phyloP scores from a whole-genome alignment of 192 early-diverging fungal species.

The Coemansia sp. region DNA sequence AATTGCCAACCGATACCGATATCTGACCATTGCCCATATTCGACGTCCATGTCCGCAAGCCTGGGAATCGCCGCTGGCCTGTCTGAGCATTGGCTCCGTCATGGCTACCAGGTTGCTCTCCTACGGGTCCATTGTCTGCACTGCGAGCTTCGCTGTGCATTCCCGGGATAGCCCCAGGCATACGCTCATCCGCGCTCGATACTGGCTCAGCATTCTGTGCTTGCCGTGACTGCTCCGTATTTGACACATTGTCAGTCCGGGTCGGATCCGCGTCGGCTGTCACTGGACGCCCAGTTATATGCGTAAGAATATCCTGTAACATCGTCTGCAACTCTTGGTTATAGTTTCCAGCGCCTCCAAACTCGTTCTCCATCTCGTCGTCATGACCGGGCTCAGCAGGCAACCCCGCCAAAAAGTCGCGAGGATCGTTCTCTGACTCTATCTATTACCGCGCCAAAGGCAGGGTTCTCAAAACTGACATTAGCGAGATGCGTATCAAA shows the following conservation, averaged over 20 bases:
- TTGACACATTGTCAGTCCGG: background rate
- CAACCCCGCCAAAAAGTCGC: slow-evolving; percentile 34
- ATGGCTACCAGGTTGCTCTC: background rate
- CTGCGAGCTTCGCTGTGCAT: slow-evolving; percentile 1
- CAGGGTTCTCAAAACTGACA: background rate
- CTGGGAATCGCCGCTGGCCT: slow-evolving; percentile 17
- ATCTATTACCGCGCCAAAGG: slow-evolving; percentile 19
- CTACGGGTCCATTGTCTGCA: background rate
- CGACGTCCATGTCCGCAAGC: slow-evolving; percentile 47
- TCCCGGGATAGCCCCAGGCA: slow-evolving; percentile 17
- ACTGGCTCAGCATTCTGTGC: slow-evolving; percentile 8
- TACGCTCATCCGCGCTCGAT: background rate
- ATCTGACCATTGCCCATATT: slow-evolving; percentile 29
- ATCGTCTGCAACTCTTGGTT: slow-evolving; percentile 49
- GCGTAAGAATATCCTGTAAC: slow-evolving; percentile 42
- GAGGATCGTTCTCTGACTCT: slow-evolving; percentile 43
- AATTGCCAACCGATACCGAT: slow-evolving; percentile 41
- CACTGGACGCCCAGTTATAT: slow-evolving; percentile 32
- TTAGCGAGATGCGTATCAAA: background rate
- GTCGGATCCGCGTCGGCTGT: background rate
- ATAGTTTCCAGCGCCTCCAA: slow-evolving; percentile 56
- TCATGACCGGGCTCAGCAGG: slow-evolving; percentile 23
- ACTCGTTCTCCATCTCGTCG: slow-evolving; percentile 56
- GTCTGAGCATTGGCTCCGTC: background rate
- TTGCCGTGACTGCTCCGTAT: background rate